Base-by-base conservation (phyloP, 495 filamentous ascomycete species). In the Penicillium maclennaniae region DNA sequence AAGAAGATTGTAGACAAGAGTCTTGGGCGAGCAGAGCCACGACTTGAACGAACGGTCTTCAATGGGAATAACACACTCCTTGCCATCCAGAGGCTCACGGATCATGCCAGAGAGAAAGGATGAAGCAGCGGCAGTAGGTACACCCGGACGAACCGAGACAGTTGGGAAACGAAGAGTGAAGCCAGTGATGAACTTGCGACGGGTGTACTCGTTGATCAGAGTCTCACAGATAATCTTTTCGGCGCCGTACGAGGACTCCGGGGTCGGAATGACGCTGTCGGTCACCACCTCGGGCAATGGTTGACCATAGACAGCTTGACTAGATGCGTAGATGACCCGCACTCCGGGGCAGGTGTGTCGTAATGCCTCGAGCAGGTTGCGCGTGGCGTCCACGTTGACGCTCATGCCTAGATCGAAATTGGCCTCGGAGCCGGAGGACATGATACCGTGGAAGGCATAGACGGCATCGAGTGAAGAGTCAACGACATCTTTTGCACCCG, bases 391-490 rank as follows among this genome's bases (percentile, higher is more conserved):
- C 27, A 91, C 72, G 69, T 91, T 91, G 34, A 88, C 86, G 37
- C 65, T 67, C 66, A 88, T 80, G 20, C 85, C 86, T 7, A 87
- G 75, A 26, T 88, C 84, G 63, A 86, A 84, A 68, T 91, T 76
- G 49, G 81, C 80, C 68, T 91, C 87, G 27, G 81, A 79, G 25
- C 84, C 85, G 14, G 83, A 81, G 6, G 84, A 87, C 87, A 91
- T 89, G 71, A 91, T 88, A 45, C 87, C 87, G 74, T 91, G 87
- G 74, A 91, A 85, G 60, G 87, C 71, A 70, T 86, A 89, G 62
- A 87, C 78, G 27, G 82, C 85, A 55, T 82, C 74, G 0, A 88
- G 70, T 10, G 74, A 78, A 10, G 66, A 60, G 15, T 69, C 58
- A 15, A 87, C 71, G 16, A 87, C 54, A 7, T 80, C 63, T 53